These are phyloP conservation scores for Suhomyces tanzawaensis DNA, from an alignment of 805 yeast genomes.

Conservation along the genomic window DNA sequence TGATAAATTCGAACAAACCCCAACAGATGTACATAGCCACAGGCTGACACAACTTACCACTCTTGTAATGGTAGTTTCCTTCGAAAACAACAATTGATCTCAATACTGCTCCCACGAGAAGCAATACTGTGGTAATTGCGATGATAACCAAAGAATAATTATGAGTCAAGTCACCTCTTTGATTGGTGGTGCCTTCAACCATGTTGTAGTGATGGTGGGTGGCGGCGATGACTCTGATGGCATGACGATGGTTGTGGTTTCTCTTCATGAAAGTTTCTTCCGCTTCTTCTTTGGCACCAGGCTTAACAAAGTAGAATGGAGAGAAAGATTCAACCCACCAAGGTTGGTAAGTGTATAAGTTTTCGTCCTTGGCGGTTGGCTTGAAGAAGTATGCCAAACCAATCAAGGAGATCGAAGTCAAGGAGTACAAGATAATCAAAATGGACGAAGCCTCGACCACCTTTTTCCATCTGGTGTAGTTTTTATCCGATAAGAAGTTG, in stretches of 20 bases:
- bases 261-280: slow-evolving; percentile 45
- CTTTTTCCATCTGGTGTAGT: slow-evolving; percentile 48
- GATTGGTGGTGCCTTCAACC: slow-evolving; percentile 40
- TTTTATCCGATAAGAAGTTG: slow-evolving; percentile 47
- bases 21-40: slow-evolving; percentile 65
- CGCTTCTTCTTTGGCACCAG: slow-evolving; percentile 50
- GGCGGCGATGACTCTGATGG: slow-evolving; percentile 61
- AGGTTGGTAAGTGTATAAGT: slow-evolving; percentile 63
- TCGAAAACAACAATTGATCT: slow-evolving; percentile 50
- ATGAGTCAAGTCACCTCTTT: slow-evolving; percentile 46
- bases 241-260: slow-evolving; percentile 47
- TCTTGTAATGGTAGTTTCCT: slow-evolving; percentile 20
- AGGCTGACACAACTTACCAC: slow-evolving; percentile 31
- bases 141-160: slow-evolving; percentile 50
- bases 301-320: slow-evolving; percentile 57
- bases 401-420: slow-evolving; percentile 50
- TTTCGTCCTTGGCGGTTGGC: slow-evolving; percentile 51
- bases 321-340: slow-evolving; percentile 73
- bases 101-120: slow-evolving; percentile 49
- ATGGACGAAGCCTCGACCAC: slow-evolving; percentile 31
- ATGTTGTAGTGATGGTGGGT: slow-evolving; percentile 41
- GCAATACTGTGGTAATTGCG: slow-evolving; percentile 44
- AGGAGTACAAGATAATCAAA: slow-evolving; percentile 45
- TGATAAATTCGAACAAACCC: slow-evolving; percentile 64
- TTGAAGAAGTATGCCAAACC: slow-evolving; percentile 51